phyloP scores from a whole-genome alignment of 768 basidiomycete species.

The Podaxis mareebaensis region DNA sequence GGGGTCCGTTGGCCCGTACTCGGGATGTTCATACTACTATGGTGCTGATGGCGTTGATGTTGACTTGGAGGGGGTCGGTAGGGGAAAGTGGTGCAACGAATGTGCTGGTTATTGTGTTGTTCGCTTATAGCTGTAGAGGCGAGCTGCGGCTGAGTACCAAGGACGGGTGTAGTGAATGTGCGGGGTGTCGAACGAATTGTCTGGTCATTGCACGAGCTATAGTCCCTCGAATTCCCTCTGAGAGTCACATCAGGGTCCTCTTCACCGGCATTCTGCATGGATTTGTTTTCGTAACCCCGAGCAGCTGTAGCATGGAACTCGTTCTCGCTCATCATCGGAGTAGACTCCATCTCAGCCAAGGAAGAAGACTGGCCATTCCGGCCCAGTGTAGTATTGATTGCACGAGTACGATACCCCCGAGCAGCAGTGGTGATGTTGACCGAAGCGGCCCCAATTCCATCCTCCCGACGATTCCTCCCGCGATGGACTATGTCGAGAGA shows the following conservation, averaged over 20 bases:
- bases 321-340: slow-evolving; percentile 25
- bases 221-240: slow-evolving; percentile 16
- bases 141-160: slow-evolving; percentile 11
- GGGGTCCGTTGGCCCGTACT: slow-evolving; percentile 32
- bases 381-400: slow-evolving; percentile 14
- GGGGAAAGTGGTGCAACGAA: slow-evolving; percentile 47
- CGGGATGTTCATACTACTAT: slow-evolving; percentile 48
- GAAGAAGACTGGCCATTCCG: slow-evolving; percentile 16
- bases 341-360: slow-evolving; percentile 18
- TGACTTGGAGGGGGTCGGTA: slow-evolving; percentile 33
- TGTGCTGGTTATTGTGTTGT: slow-evolving; percentile 36
- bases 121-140: slow-evolving; percentile 23
- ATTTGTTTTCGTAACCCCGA: slow-evolving; percentile 16
- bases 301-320: slow-evolving; percentile 35
- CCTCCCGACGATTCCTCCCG: slow-evolving; percentile 24
- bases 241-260: slow-evolving; percentile 15
- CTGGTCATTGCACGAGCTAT: slow-evolving; percentile 9
- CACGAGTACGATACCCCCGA: slow-evolving; percentile 43
- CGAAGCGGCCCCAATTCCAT: slow-evolving; percentile 17
- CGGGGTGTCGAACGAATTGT: slow-evolving; percentile 15
- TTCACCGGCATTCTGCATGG: not conserved
- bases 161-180: slow-evolving; percentile 19
- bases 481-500: slow-evolving; percentile 34
- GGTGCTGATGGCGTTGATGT: slow-evolving; percentile 43
- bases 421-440: slow-evolving; percentile 41